Conservation (phyloP, 371 early-diverging fungal species). For the Polyrhizophydium stewartii region DNA sequence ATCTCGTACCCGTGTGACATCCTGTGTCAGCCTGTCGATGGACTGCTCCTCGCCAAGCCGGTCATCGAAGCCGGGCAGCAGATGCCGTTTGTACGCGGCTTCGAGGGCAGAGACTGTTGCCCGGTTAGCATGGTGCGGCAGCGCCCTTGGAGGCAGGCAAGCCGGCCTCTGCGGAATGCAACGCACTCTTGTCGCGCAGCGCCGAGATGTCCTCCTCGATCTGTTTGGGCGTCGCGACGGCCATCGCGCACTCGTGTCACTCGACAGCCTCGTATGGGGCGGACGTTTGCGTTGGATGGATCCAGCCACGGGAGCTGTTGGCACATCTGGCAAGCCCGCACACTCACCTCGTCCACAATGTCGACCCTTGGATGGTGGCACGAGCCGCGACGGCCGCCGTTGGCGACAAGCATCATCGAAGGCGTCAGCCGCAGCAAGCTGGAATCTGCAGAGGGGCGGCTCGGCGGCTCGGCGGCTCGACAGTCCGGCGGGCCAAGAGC, state of each 20-base stretch:
- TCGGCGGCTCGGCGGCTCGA: too few species aligned
- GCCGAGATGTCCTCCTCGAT: slow-evolving; percentile 35
- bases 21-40: slow-evolving; percentile 74
- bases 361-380: slow-evolving; percentile 63
- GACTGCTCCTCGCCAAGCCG: slow-evolving; percentile 74
- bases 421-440: too few species aligned
- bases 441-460: too few species aligned
- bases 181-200: slow-evolving; percentile 61
- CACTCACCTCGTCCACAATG: slow-evolving; percentile 73
- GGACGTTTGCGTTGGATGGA: too few species aligned
- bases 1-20: slow-evolving; percentile 83
- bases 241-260: too few species aligned
- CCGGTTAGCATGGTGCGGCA: not conserved
- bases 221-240: slow-evolving; percentile 9
- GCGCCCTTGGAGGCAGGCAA: not conserved
- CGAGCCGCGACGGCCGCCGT: too few species aligned
- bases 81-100: slow-evolving; percentile 80
- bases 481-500: too few species aligned
- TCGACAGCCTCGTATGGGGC: too few species aligned
- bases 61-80: slow-evolving; percentile 94
- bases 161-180: slow-evolving; percentile 1
- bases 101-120: slow-evolving; percentile 80
- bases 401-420: too few species aligned
- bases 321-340: too few species aligned
- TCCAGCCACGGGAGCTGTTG: too few species aligned